Evolutionary conservation across 768 basidiomycete species (phyloP).

Genomic region (Phanerochaete sordida): DNA sequence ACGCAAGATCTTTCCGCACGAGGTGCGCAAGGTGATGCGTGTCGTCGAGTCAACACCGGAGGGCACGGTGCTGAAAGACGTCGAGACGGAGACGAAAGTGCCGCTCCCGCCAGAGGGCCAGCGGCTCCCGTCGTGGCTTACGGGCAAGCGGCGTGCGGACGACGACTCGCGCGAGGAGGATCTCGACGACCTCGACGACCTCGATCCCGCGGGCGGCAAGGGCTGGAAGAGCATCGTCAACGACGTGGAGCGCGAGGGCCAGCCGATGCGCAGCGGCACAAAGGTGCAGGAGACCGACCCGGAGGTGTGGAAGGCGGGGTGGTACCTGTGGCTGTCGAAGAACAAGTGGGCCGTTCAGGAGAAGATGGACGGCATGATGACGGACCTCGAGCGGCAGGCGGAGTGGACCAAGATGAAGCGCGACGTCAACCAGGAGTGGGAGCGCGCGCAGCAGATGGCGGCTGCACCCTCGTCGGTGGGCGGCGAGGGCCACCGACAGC

Average conservation of each 20-base stretch:
- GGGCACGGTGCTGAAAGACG: neutral
- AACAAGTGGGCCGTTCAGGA: constrained; percentile 50
- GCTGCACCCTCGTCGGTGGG: neutral
- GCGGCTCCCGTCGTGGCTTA: constrained; percentile 20
- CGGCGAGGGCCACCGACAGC: neutral
- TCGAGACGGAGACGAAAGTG: constrained; percentile 31
- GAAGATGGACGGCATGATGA: constrained; percentile 57
- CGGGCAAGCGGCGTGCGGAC: constrained; percentile 6
- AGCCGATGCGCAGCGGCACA: constrained; percentile 1
- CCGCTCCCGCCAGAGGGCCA: constrained; percentile 71
- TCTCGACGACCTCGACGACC: neutral
- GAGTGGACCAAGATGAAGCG: constrained; percentile 37
- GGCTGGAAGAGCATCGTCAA: constrained; percentile 2
- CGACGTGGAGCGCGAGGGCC: neutral
- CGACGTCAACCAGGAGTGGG: constrained; percentile 49
- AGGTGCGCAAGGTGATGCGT: constrained; percentile 20
- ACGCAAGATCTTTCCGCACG: constrained; percentile 33
- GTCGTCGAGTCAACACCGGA: neutral
- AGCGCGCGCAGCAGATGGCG: constrained; percentile 25
- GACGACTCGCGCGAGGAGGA: neutral
- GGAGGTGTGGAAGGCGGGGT: constrained; percentile 68
- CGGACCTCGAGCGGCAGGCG: constrained; percentile 51
- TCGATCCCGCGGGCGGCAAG: neutral
- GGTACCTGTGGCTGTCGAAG: constrained; percentile 68
- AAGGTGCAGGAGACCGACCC: neutral